A percentile compares a stretch with the other conserved stretches of the same genome.
phyloP scores from a whole-genome alignment of 2,329 filamentous ascomycete genomes.

The Raffaelea ambrosiae region DNA sequence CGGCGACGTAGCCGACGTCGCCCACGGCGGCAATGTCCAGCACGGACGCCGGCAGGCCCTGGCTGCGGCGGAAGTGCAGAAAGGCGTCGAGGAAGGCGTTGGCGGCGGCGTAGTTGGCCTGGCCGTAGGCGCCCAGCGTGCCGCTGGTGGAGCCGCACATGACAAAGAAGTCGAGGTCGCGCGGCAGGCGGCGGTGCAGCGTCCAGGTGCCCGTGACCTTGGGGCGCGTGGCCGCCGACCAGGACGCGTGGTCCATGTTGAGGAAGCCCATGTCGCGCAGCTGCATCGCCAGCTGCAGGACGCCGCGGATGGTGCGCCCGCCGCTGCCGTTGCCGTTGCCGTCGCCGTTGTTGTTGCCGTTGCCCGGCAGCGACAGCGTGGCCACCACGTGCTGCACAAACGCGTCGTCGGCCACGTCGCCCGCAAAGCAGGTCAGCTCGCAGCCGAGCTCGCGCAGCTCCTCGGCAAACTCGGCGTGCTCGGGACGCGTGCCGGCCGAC shows the following conservation, averaged over 20 bases:
- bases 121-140: conserved; percentile 24
- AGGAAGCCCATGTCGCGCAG: conserved; percentile 12
- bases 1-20: conserved; percentile 21
- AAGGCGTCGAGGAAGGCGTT: conserved; percentile 24
- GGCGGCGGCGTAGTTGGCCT: conserved; percentile 31
- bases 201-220: conserved; percentile 11
- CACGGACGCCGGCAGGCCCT: conserved; percentile 23
- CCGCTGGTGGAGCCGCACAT: conserved; percentile 29
- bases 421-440: background rate
- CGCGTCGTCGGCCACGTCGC: background rate
- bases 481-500: background rate
- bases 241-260: conserved; percentile 6
- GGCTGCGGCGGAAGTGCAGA: too few relatives aligned
- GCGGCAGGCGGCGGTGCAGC: background rate
- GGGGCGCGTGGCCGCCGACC: conserved; percentile 2
- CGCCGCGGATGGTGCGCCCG: conserved; percentile 27
- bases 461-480: background rate
- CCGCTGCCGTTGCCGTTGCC: background rate
- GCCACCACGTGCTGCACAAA: too few relatives aligned
- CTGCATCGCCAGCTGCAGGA: conserved; percentile 35
- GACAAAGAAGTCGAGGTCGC: conserved; percentile 28
- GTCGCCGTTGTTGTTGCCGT: background rate
- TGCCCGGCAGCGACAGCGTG: too few relatives aligned
- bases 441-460: background rate
- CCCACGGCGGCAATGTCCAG: conserved; percentile 30